Base-by-base conservation (phyloP, 306 rosid genomes). In the Quercus engelmannii region DNA sequence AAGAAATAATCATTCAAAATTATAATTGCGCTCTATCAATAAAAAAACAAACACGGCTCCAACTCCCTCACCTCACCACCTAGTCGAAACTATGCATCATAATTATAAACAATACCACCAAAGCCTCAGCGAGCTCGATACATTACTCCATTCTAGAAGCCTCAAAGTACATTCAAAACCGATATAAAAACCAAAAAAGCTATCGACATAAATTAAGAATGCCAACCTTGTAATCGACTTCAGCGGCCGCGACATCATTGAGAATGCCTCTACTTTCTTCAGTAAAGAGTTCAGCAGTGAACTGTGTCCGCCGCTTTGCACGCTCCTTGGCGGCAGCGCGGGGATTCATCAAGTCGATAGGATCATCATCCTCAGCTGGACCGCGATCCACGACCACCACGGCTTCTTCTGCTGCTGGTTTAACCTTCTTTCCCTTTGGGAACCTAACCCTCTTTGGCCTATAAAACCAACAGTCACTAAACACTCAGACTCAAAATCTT, bases 351-450 rank as follows among this genome's bases (percentile, higher is more conserved):
- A 84, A 21, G 7, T 83, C 89, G 51, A 1, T 51, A 30, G 70
- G 11, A 5, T 18, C 83, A 28, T 18, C 83, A 18, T 81, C 83
- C 82, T 81, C 88, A 25, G 74, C 84, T 55, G 76, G 79, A 67
- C 19, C 86, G 80, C 68, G 57, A 10, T 59, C 87, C 67, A 78
- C 83, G 46, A 41, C 12, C 46, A 8, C 46, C 12, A 41, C 46
- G 41, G 75, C 72, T 77, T 85, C 93, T 68, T 73, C 17, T 49
- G 54, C 89, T 65, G 78, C 97, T 17, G 76, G 77, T 71, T 80
- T 95, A 83, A 79, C 92, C 82, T 95, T 92, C 91, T 86, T 95
- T 9, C 98, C 98, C 87, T 92, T 95, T 0, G 99, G 98, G 85
- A 92, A 95, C 87, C 94, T 81, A 14, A 91, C 85, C 87, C 86